Evolutionary conservation across 2,329 filamentous ascomycete species (phyloP).

Genomic region (Colletotrichum sp.): DNA sequence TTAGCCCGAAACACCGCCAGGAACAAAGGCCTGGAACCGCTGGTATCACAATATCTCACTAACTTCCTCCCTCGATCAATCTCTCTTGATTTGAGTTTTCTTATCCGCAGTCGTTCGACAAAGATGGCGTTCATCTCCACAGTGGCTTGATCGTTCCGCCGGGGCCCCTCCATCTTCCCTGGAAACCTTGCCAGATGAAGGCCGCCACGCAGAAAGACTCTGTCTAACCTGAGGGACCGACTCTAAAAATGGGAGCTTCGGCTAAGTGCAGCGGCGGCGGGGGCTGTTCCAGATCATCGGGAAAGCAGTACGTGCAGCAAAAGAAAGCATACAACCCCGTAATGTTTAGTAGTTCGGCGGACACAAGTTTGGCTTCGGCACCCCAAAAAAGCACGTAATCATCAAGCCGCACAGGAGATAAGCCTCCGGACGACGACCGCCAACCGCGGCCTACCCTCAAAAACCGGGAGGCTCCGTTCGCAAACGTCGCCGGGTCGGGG

Average conservation of each 20-base stretch:
- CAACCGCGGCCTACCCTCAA: background rate
- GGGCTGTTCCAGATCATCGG: background rate
- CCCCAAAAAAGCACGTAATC: background rate
- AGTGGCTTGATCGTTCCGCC: background rate
- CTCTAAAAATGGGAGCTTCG: background rate
- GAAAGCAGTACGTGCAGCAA: background rate
- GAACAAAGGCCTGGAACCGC: constrained; percentile 1
- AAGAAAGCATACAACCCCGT: background rate
- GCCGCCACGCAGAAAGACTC: background rate
- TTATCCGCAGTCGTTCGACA: background rate
- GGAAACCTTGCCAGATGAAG: background rate
- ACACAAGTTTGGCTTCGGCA: background rate
- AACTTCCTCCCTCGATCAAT: background rate
- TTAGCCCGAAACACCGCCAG: constrained; percentile 9
- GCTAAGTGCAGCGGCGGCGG: background rate
- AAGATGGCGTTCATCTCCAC: background rate
- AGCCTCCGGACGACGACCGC: background rate
- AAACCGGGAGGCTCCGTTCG: background rate
- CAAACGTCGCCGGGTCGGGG: background rate
- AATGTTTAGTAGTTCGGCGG: background rate
- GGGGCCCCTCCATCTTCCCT: background rate
- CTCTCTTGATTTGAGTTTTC: background rate
- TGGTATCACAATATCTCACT: background rate
- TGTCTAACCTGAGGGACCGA: background rate
- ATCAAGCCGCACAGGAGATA: background rate